Base-by-base conservation (phyloP, 768 basidiomycete species). In the Strobilomyces dryophilus region DNA sequence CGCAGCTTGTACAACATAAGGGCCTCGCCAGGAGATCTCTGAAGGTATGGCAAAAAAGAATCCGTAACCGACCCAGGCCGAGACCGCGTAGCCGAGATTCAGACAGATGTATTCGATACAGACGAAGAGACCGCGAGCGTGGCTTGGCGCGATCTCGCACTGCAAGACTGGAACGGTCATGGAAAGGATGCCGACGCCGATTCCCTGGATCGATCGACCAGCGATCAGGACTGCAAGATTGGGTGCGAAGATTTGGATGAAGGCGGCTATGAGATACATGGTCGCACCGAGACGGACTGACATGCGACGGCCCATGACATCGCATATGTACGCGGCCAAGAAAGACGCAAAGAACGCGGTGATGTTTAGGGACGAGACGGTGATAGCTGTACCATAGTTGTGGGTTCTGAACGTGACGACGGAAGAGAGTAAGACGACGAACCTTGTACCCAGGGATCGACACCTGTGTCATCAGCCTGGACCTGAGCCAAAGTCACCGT, bases 11-110 rank as follows among this genome's bases (percentile, higher is more conserved):
- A 82, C 67, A 54, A 77, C 71, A 61, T 79, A 82, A 1, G 80
- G 79, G 37, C 82, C 79, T 41, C 78, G 70, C 80, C 83, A 84
- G 12, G 79, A 75, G 51, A 76, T 74, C 60, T 78, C 76, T 5
- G 68, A 73, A 15, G 74, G 73, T 21, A 66, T 67, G 54, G 73
- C 72, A 45, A 77, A 74, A 59, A 75, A 81, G 66, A 80, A 81
- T 9, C 62, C 74, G 54, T 74, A 79, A 32, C 78, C 76, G 45
- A 76, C 72, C 78, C 77, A 76, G n/a, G 76, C 66, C 27, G 76
- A 74, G 18, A 75, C 59, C 10, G 75, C 78, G 62, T 77, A 82
- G 46, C 76, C 82, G 48, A 66, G 48, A 62, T 79, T 81, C 12
- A 80, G 67, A 50, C 73, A 81, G 48, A 81, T 62, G 56, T 81